Evolutionary conservation across 192 early-diverging fungal species (phyloP).

Genomic region (Rhizophagus prolifer): DNA sequence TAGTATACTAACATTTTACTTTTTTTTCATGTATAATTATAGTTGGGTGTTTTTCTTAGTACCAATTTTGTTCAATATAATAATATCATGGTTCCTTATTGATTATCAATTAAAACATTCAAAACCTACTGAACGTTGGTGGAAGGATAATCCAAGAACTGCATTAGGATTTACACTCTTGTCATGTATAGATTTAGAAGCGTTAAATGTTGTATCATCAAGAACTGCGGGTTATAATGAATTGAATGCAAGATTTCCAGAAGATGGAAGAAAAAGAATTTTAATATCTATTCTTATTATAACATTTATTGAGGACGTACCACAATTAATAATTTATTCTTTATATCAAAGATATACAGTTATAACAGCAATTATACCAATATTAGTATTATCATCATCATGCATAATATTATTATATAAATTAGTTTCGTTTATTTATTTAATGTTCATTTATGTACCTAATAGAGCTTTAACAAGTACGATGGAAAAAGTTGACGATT

Average conservation of each 20-base stretch:
- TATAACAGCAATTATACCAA: background rate
- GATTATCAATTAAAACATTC: background rate
- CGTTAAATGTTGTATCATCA: background rate
- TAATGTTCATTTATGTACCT: background rate
- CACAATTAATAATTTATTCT: background rate
- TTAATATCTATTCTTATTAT: background rate
- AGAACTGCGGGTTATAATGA: background rate
- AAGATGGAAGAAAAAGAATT: background rate
- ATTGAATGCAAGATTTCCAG: background rate
- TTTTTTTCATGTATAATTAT: background rate
- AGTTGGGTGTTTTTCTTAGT: background rate
- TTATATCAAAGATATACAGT: background rate
- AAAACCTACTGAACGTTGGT: background rate
- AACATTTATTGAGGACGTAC: background rate
- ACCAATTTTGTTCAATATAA: background rate
- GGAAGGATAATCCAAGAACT: background rate
- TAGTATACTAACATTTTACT: background rate
- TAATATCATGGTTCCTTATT: background rate
- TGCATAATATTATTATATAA: background rate
- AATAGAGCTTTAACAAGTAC: background rate
- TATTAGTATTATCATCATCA: background rate
- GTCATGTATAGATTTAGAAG: background rate
- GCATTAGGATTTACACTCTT: background rate
- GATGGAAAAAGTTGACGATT: background rate
- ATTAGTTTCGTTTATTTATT: background rate